Evolutionary conservation across 164 flowering plant species (phyloP), one percentile per base, ranked within the genome.

Genomic region (Vitis cinerea): DNA sequence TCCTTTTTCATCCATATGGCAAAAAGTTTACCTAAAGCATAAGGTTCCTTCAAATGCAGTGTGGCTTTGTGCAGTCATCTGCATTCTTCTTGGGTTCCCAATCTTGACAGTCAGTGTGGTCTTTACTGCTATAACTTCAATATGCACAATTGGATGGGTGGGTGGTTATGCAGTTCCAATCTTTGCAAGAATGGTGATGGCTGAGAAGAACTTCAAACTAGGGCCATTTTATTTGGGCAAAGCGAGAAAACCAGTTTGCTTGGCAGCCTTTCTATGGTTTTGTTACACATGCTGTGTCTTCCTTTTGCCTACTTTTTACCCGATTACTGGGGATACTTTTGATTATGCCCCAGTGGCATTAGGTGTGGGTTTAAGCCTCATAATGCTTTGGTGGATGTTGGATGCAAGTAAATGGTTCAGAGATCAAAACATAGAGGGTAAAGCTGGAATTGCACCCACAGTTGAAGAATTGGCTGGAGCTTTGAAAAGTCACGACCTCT

Each of bases 321-420:
- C n/a, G n/a, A n/a, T n/a, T n/a, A n/a, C n/a, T n/a, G n/a, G n/a
- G n/a, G n/a, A n/a, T n/a, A n/a, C n/a, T n/a, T n/a, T n/a, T n/a
- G n/a, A n/a, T n/a, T n/a, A n/a, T n/a, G n/a, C n/a, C n/a, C n/a
- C n/a, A n/a, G n/a, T n/a, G n/a, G n/a, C n/a, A n/a, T n/a, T n/a
- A n/a, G n/a, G n/a, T n/a, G n/a, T n/a, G n/a, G n/a, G n/a, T n/a
- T n/a, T n/a, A n/a, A n/a, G n/a, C n/a, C n/a, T n/a, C n/a, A n/a
- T n/a, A n/a, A n/a, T n/a, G n/a, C n/a, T n/a, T n/a, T n/a, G n/a
- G n/a, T n/a, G n/a, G n/a, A n/a, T n/a, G n/a, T n/a, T n/a, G n/a
- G n/a, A n/a, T n/a, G n/a, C n/a, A n/a, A n/a, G n/a, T n/a, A 83
- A 84, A 17, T 96, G 95, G 97, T 91, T 93, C 72, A 83, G 68